Evolutionary conservation across 2,329 filamentous ascomycete species (phyloP), one percentile per base, ranked within the genome.

Genomic region (Clarireedia hainanense): DNA sequence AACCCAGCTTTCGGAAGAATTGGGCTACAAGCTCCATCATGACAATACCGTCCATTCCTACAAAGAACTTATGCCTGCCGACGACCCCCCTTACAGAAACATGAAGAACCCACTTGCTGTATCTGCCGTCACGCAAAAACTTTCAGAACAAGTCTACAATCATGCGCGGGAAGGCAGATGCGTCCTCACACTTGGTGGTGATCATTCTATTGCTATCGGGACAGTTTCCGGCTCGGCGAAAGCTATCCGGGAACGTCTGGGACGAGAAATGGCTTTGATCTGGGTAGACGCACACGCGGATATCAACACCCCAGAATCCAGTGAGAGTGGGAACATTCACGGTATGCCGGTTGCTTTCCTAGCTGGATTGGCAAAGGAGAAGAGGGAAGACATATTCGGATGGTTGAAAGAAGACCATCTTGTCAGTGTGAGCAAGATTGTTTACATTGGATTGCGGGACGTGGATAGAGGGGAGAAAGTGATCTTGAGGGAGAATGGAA

Each of bases 241-340:
- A 75, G 94, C 92, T 0, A 85, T 89, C 42, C 83, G 89, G 57
- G 91, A 99, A 78, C 77, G 92, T 17, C 75, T 95, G 57, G 83
- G 78, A 46, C 80, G 86, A 55, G 92, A 97, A 66, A 85, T 96
- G 60, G 94, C 91, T 12, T 89, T 99, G 57, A 95, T 99, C 71
- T 99, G 94, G 94, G 94, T 99, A 34, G 94, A 99, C 73, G 94
- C 94, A 26, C 94, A 99, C 73, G 87, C 92, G 54, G 94, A 99
- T 72, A 96, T 99, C 77, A 99, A 99, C 76, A 91, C 89, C 1
- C 94, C 92, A 52, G 91, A 97, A 80, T 86, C 83, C 48, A 92
- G 87, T 62, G 88, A 80, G 43, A 94, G 88, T 63, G 94, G 94
- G 36, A 97, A 97, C 74, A 88, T 99, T 61, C 94, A 99, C 74